Evolutionary conservation across 2,329 filamentous ascomycete species (phyloP).

Genomic region (Calycina marina): DNA sequence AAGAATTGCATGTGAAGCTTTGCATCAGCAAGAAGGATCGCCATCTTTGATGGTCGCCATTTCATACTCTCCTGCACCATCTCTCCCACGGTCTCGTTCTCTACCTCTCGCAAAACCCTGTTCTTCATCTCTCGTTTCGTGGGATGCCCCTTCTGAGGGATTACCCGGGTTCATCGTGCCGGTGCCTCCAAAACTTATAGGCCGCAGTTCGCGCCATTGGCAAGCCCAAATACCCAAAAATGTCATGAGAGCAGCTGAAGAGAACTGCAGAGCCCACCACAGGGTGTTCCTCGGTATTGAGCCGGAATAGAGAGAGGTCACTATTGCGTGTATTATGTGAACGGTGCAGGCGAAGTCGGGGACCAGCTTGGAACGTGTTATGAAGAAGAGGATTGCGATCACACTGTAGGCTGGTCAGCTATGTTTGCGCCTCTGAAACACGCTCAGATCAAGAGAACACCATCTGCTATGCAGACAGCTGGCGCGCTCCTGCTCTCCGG

Average conservation of each 20-base stretch:
- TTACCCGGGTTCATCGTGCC: constrained; percentile 10
- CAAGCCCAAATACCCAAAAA: constrained; percentile 79
- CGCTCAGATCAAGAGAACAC: too few species aligned
- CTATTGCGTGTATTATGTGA: constrained; percentile 66
- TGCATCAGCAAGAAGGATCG: constrained; percentile 5
- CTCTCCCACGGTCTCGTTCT: constrained; percentile 36
- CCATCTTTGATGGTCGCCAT: constrained; percentile 39
- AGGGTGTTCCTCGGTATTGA: constrained; percentile 62
- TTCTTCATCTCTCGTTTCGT: constrained; percentile 11
- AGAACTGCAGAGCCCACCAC: constrained; percentile 67
- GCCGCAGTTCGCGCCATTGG: constrained; percentile 74
- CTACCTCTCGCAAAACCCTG: constrained; percentile 30
- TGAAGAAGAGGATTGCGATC: constrained; percentile 67
- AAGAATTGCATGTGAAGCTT: too few species aligned
- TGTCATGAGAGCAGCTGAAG: constrained; percentile 47
- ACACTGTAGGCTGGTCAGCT: too few species aligned
- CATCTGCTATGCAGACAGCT: too few species aligned
- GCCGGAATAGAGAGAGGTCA: constrained; percentile 66
- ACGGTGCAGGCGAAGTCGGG: constrained; percentile 89
- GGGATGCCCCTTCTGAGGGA: constrained; percentile 10
- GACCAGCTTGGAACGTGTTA: constrained; percentile 83
- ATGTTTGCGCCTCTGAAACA: too few species aligned
- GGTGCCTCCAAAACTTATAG: constrained; percentile 70
- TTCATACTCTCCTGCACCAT: constrained; percentile 47
- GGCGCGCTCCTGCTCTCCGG: too few species aligned